phyloP scores from a whole-genome alignment of 2,329 filamentous ascomycete genomes.

The Stachybotrys chartarum region DNA sequence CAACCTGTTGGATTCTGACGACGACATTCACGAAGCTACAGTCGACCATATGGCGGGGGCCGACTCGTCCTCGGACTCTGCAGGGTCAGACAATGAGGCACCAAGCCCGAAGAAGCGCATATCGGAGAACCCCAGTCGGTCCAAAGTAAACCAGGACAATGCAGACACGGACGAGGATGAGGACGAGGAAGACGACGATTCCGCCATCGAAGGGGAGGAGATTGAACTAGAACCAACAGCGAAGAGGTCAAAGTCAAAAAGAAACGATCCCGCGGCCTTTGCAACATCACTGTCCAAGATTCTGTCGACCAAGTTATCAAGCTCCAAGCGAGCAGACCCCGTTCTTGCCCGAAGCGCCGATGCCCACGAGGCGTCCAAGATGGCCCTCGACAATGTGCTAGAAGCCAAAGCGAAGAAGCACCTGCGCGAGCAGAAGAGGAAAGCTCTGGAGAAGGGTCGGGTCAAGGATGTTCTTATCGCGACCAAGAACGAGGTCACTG shows the following conservation, averaged over 20 bases:
- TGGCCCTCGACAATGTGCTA: conserved; percentile 67
- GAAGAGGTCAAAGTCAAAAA: conserved; percentile 58
- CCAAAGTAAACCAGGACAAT: conserved; percentile 12
- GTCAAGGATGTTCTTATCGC: conserved; percentile 76
- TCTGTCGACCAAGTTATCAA: conserved; percentile 79
- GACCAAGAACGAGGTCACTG: conserved; percentile 45
- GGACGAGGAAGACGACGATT: conserved; percentile 33
- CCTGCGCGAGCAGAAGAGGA: conserved; percentile 71
- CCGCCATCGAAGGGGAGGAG: conserved; percentile 28
- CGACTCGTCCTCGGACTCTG: conserved; percentile 6
- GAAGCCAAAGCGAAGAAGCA: conserved; percentile 76
- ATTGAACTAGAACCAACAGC: conserved; percentile 25
- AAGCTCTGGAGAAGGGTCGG: conserved; percentile 76
- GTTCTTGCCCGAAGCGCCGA: conserved; percentile 79
- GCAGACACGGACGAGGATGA: conserved; percentile 12
- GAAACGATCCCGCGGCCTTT: conserved; percentile 87
- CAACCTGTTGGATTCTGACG: conserved; percentile 50
- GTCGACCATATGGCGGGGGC: conserved; percentile 37
- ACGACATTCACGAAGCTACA: conserved; percentile 45
- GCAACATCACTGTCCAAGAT: conserved; percentile 92
- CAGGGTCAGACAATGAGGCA: conserved; percentile 28
- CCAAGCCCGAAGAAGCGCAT: conserved; percentile 17
- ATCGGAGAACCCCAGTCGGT: conserved; percentile 10
- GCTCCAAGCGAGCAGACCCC: conserved; percentile 75
- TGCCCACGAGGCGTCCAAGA: conserved; percentile 64